Conservation (phyloP, 78 protist species). For the Speleostelium caveatum region DNA sequence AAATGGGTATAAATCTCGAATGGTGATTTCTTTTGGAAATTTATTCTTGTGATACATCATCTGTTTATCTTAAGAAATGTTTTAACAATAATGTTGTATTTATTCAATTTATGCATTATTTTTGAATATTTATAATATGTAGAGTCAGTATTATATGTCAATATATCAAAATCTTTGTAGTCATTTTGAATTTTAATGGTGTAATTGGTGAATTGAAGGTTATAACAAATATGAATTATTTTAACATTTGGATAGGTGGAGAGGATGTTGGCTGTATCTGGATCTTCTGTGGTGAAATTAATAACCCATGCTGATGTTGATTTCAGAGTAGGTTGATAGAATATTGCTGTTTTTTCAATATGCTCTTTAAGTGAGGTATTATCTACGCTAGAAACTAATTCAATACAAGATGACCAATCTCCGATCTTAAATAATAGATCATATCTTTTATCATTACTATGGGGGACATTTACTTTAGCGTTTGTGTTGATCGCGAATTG, state of each 20-base stretch:
- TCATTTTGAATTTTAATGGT: not conserved
- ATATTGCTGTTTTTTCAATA: not conserved
- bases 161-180: no score
- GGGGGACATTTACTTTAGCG: not conserved
- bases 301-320: not conserved
- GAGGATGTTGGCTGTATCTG: not conserved
- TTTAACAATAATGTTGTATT: no score
- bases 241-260: not conserved
- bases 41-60: no score
- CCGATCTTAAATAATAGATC: not conserved
- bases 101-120: no score
- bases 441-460: not conserved
- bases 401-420: not conserved
- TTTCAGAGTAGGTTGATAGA: not conserved
- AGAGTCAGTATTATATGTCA: no score
- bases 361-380: not conserved
- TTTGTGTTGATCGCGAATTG: not conserved
- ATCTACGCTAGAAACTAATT: not conserved
- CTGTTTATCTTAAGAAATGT: no score
- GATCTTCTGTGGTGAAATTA: not conserved
- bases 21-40: no score
- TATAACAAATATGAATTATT: not conserved
- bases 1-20: no score
- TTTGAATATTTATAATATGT: no score
- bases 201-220: no score